phyloP scores from a whole-genome alignment of 1,284 basidiomycete genomes.

The Apiotrichum laibachii region DNA sequence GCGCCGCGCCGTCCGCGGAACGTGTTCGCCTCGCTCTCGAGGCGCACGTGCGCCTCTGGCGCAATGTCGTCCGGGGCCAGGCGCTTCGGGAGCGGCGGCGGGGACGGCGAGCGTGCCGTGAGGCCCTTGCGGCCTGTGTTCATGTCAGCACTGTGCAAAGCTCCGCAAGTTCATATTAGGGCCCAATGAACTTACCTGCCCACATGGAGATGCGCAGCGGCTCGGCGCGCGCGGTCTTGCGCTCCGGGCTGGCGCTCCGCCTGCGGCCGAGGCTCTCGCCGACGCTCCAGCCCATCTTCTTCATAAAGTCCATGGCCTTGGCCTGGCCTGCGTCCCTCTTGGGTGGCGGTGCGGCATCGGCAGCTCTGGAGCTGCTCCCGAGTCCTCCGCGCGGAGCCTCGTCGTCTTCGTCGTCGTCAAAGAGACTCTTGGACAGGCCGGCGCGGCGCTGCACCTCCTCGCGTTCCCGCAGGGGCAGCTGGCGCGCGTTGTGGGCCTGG shows the following conservation, averaged over 20 bases:
- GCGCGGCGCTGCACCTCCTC: slow-evolving; percentile 40
- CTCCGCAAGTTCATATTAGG: no score
- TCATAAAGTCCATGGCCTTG: slow-evolving; percentile 50
- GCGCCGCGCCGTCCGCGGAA: slow-evolving; percentile 38
- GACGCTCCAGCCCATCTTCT: slow-evolving; percentile 52
- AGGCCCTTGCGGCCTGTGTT: slow-evolving; percentile 36
- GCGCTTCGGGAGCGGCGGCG: slow-evolving; percentile 32
- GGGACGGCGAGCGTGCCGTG: slow-evolving; percentile 36
- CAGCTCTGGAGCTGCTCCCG: neutral
- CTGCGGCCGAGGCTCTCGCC: slow-evolving; percentile 46
- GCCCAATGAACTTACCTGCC: slow-evolving; percentile 33
- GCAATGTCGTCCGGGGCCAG: slow-evolving; percentile 33
- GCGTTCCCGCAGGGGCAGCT: slow-evolving; percentile 13
- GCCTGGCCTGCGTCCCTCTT: slow-evolving; percentile 21
- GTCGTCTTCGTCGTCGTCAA: slow-evolving; percentile 21
- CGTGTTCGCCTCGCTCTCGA: slow-evolving; percentile 36
- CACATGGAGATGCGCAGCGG: slow-evolving; percentile 50
- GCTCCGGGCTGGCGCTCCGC: slow-evolving; percentile 23
- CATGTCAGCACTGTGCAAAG: neutral
- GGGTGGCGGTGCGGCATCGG: neutral
- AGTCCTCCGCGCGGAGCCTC: neutral
- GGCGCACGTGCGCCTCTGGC: slow-evolving; percentile 26
- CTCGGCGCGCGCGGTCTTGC: slow-evolving; percentile 28
- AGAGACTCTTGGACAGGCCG: slow-evolving; percentile 41
- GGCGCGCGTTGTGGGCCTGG: slow-evolving; percentile 35